Evolutionary conservation across 208 protist species (phyloP).

Genomic region (Trichomonas tenax): DNA sequence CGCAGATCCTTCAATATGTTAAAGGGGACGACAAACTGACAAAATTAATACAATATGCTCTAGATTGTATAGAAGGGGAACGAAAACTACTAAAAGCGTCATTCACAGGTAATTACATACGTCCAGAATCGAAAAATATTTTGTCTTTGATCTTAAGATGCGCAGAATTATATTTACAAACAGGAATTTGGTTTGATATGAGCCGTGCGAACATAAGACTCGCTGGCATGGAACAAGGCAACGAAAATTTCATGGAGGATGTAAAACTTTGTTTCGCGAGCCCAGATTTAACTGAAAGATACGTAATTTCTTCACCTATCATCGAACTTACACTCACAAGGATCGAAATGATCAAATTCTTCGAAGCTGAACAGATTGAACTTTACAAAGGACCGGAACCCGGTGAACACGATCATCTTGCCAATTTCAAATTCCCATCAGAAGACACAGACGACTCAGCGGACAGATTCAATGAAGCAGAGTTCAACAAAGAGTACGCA

Average conservation of each 20-base stretch:
- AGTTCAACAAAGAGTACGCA: not conserved
- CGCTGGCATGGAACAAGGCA: not conserved
- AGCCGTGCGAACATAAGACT: not conserved
- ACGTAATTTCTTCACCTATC: not conserved
- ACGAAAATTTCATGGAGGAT: not conserved
- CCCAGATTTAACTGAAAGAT: not conserved
- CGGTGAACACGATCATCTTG: not conserved
- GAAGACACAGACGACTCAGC: not conserved
- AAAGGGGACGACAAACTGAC: not conserved
- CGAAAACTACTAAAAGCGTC: not conserved
- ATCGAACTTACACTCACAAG: not conserved
- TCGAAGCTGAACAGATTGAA: not conserved
- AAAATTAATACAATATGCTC: not conserved
- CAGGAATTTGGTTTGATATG: not conserved
- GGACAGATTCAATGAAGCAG: not conserved
- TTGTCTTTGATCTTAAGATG: not conserved
- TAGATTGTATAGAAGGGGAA: slow-evolving; percentile 1
- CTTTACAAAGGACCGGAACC: not conserved
- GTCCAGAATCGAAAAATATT: not conserved
- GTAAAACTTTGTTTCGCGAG: not conserved
- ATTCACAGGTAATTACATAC: not conserved
- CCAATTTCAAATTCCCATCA: not conserved
- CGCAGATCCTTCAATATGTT: not conserved
- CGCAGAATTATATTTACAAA: not conserved
- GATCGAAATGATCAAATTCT: not conserved